These are phyloP conservation scores for Leishmania mexicana DNA, from an alignment of 208 protist species.

Conservation along the genomic window DNA sequence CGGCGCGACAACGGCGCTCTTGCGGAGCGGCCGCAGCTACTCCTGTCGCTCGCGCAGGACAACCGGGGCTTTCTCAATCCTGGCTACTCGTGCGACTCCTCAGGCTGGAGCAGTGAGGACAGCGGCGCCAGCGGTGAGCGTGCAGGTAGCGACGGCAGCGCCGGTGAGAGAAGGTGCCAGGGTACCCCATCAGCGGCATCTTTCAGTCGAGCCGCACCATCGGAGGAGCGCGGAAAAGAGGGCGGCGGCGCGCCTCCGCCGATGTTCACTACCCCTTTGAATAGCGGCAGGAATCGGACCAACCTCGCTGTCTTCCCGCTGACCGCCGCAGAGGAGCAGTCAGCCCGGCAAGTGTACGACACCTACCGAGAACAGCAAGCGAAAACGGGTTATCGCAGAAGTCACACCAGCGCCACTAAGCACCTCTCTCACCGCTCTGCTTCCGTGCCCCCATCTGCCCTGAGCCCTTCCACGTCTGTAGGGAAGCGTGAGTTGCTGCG, in stretches of 20 bases:
- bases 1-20: not conserved
- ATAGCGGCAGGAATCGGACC: not conserved
- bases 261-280: not conserved
- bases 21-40: not conserved
- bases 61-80: conserved; percentile 30
- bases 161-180: not conserved
- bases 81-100: conserved; percentile 7
- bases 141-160: not conserved
- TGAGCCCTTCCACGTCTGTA: conserved; percentile 1
- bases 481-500: conserved; percentile 2
- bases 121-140: not conserved
- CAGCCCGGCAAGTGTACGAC: conserved; percentile 3
- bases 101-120: conserved; percentile 6
- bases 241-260: not conserved
- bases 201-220: not conserved
- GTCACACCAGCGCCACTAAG: not conserved
- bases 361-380: not conserved
- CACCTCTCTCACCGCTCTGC: not conserved
- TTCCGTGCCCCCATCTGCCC: not conserved
- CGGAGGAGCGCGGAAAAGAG: not conserved
- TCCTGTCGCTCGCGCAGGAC: conserved; percentile 16
- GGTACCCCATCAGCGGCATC: not conserved
- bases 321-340: conserved; percentile 8
- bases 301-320: conserved; percentile 1
- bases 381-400: not conserved